A percentile compares a stretch with the other conserved stretches of the same genome.
Evolutionary conservation across 179 eudicot species (phyloP).

Genomic region (Corrigiola litoralis): DNA sequence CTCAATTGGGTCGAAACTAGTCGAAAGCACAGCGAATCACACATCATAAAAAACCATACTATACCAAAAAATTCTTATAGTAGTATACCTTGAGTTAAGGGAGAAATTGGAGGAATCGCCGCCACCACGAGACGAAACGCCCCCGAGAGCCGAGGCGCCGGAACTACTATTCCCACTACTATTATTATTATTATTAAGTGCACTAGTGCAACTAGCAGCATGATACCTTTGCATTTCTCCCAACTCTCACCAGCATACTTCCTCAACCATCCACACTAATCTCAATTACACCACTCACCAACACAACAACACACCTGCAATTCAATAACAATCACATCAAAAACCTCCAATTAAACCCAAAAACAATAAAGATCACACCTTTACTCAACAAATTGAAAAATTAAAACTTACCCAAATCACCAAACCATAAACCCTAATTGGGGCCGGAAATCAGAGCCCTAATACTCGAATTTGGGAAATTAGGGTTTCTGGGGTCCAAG

Average conservation of each 20-base stretch:
- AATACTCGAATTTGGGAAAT: constrained; percentile 8
- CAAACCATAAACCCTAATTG: constrained; percentile 24
- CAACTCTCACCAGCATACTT: constrained; percentile 81
- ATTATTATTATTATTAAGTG: constrained; percentile 57
- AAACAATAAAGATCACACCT: background rate
- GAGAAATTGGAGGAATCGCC: constrained; percentile 67
- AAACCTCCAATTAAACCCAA: background rate
- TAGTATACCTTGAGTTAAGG: constrained; percentile 64
- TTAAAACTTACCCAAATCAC: constrained; percentile 14
- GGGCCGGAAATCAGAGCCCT: constrained; percentile 8
- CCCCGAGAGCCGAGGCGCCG: constrained; percentile 42
- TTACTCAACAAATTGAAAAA: background rate
- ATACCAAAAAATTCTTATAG: too few species aligned
- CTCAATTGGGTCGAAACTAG: too few species aligned
- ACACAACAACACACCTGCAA: background rate
- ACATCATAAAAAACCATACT: too few species aligned
- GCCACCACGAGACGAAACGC: constrained; percentile 64
- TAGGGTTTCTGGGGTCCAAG: constrained; percentile 24
- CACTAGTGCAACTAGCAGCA: constrained; percentile 82
- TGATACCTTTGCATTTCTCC: constrained; percentile 99
- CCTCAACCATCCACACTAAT: constrained; percentile 51
- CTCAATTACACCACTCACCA: background rate
- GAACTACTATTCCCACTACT: constrained; percentile 1
- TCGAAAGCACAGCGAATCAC: too few species aligned
- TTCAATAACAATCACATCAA: background rate